Base-by-base conservation (phyloP, 1,139 yeast species). In the Sugiyamaella castrensis region DNA sequence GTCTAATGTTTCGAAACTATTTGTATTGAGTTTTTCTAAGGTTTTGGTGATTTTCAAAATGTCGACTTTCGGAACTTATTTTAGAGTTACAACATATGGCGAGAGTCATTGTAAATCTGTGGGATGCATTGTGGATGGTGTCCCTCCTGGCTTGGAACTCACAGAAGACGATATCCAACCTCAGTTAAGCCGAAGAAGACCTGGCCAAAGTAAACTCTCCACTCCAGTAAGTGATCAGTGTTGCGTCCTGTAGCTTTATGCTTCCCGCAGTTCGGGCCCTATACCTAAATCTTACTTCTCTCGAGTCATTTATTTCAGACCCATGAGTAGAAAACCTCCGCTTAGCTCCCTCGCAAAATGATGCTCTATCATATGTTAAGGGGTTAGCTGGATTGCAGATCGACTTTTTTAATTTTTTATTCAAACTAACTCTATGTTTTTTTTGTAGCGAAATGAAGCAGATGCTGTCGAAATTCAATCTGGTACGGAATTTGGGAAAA, bases 61-160 rank as follows among this genome's bases (percentile, higher is more conserved):
- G 88, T 81, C 87, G 36, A 74, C 84, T 12, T 82, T 82, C 62
- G 88, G 88, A 52, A 71, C 73, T 13, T 56, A 74, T 41, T 82
- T 82, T 71, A 65, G 73, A 58, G 98, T 92, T 54, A 89, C 98
- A 57, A 92, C 98, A 28, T 92, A 88, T 74, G 98, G 98, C 57
- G 98, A 92, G 69, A 89, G 97, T 16, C 98, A 92, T 74, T 92
- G 98, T 73, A 85, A 82, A 64, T 87, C 96, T n/a, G 98, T 92
- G 38, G 98, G 98, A 29, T 92, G 98, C 72, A 92, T 92, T 54
- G 97, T 92, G 40, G 98, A 92, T 62, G 98, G 98, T 47, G 94
- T 91, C 43, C 98, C 98, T 41, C 98, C 98, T 30, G 96, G 96
- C 29, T 75, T 92, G 77, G 77, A 81, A 11, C 77, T 92, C 50